Conservation (phyloP, 208 protist genomes). For the Wallacemonas collosoma region DNA sequence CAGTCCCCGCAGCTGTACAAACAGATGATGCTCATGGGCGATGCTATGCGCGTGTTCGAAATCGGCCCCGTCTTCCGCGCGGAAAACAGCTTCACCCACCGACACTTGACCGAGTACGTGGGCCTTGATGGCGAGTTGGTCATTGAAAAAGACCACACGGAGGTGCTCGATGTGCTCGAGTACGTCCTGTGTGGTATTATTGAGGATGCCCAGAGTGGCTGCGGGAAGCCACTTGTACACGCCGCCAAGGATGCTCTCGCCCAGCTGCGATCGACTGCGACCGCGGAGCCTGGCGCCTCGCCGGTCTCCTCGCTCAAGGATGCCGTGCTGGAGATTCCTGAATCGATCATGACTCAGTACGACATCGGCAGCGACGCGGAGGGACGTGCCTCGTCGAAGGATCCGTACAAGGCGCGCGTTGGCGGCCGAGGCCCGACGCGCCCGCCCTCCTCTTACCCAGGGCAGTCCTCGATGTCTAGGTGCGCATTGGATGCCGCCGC, state of each 20-base stretch:
- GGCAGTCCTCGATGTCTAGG: background rate
- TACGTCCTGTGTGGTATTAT: constrained; percentile 95
- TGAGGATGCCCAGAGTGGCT: constrained; percentile 53
- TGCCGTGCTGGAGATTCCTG: constrained; percentile 43
- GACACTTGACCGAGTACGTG: constrained; percentile 99
- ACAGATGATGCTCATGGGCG: constrained; percentile 97
- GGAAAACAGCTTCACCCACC: constrained; percentile 98
- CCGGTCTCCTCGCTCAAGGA: background rate
- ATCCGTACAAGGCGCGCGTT: constrained; percentile 59
- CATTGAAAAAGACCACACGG: constrained; percentile 96
- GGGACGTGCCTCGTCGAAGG: constrained; percentile 11
- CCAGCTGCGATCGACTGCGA: background rate
- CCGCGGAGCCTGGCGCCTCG: background rate
- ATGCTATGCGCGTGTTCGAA: constrained; percentile 94
- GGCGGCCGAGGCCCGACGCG: constrained; percentile 19
- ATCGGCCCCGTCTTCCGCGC: constrained; percentile 98
- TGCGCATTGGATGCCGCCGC: too few relatives aligned
- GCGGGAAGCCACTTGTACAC: constrained; percentile 16
- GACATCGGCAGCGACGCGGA: constrained; percentile 19
- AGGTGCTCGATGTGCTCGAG: constrained; percentile 96
- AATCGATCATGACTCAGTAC: constrained; percentile 25
- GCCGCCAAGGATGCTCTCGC: constrained; percentile 18
- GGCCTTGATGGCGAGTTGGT: constrained; percentile 99
- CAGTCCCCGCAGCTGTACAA: constrained; percentile 99
- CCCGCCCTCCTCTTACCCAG: constrained; percentile 2